phyloP scores from a whole-genome alignment of 1,139 yeast genomes.

The Candida sojae region DNA sequence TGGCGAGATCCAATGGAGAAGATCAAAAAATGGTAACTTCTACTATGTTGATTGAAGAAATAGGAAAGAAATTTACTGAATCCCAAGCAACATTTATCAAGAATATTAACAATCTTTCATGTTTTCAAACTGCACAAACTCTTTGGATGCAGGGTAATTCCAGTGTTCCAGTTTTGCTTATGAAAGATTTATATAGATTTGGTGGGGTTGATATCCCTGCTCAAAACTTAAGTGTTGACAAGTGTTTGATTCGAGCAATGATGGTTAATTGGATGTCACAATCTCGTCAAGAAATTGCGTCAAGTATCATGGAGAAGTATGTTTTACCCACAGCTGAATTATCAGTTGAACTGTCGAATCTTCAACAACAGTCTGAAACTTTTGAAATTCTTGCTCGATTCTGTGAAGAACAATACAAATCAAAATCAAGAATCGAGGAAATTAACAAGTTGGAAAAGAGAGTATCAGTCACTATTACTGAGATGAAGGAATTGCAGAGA shows the following conservation, averaged over 20 bases:
- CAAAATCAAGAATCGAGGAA: conserved; percentile 44
- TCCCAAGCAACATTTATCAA: conserved; percentile 8
- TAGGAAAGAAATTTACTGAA: conserved; percentile 24
- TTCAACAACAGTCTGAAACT: conserved; percentile 38
- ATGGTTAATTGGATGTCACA: conserved; percentile 72
- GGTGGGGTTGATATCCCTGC: conserved; percentile 23
- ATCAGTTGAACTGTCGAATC: conserved; percentile 20
- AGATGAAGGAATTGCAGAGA: conserved; percentile 48
- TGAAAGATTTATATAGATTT: conserved; percentile 27
- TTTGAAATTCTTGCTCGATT: conserved; percentile 69
- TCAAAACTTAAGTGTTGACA: conserved; percentile 23
- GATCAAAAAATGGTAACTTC: conserved; percentile 54
- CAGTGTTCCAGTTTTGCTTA: conserved; percentile 52
- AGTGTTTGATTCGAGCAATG: conserved; percentile 42
- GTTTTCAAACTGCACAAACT: conserved; percentile 53
- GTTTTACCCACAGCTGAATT: conserved; percentile 45
- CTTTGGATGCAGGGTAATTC: conserved; percentile 63
- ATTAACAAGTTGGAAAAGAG: conserved; percentile 43
- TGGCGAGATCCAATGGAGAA: conserved; percentile 35
- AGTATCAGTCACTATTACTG: conserved; percentile 40
- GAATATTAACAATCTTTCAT: conserved; percentile 30
- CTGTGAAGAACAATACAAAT: conserved; percentile 67
- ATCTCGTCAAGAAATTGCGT: conserved; percentile 68
- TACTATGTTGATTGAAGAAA: conserved; percentile 44
- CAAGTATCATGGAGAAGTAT: conserved; percentile 55